A percentile compares a stretch with the other conserved stretches of the same genome.
phyloP scores from a whole-genome alignment of 163 green algal species.

The Chlamydomonas reinhardtii region DNA sequence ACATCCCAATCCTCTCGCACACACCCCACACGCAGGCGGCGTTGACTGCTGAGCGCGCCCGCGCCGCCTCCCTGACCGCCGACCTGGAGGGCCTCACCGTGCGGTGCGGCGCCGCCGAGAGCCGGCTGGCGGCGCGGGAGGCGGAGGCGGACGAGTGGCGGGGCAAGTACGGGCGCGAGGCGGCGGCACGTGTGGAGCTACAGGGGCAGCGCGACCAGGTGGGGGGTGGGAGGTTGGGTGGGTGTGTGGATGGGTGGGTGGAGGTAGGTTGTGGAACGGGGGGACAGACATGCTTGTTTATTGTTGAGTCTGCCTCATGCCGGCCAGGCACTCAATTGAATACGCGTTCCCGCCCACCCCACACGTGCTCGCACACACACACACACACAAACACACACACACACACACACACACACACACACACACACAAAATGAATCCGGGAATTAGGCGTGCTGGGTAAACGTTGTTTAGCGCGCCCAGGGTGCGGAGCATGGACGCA shows the following conservation, averaged over 20 bases:
- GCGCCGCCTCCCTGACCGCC: constrained; percentile 15
- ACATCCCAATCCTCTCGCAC: too few relatives aligned
- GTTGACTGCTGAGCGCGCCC: constrained; percentile 32
- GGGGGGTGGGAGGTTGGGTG: not conserved
- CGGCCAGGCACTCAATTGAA: too few relatives aligned
- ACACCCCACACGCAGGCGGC: not conserved
- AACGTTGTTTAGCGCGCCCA: too few relatives aligned
- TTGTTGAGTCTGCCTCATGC: too few relatives aligned
- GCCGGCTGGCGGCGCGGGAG: constrained; percentile 18
- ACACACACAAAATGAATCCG: too few relatives aligned
- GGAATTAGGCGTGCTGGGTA: too few relatives aligned
- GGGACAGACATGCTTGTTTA: not conserved
- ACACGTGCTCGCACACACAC: too few relatives aligned
- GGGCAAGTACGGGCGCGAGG: constrained; percentile 35
- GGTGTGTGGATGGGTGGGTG: not conserved
- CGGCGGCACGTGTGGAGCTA: constrained; percentile 16
- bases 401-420: too few relatives aligned
- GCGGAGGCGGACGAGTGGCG: constrained; percentile 24
- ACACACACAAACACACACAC: too few relatives aligned
- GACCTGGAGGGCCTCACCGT: constrained; percentile 21
- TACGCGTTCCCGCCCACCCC: too few relatives aligned
- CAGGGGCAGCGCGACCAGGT: constrained; percentile 41
- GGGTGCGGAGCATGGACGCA: too few relatives aligned
- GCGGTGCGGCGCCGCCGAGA: constrained; percentile 15
- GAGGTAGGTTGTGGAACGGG: not conserved